Percentiles rank a stretch among this genome's conserved stretches.
phyloP scores from a whole-genome alignment of 345 rosid species.

The Aethionema arabicum region DNA sequence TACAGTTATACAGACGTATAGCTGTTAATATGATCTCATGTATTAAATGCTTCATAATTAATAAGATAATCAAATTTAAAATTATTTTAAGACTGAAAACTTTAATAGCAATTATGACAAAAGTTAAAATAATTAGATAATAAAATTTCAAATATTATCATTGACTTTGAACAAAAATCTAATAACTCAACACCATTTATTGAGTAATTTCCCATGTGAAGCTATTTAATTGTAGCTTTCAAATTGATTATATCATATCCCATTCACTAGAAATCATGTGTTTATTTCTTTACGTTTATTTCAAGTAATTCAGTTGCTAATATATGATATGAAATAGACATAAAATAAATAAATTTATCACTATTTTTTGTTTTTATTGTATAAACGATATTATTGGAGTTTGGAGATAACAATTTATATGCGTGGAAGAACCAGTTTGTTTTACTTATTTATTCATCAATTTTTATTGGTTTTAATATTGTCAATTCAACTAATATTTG shows the following conservation, averaged over 20 bases:
- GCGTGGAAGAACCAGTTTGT: too few species aligned
- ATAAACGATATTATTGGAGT: too few species aligned
- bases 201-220: constrained; percentile 34
- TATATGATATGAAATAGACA: too few species aligned
- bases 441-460: too few species aligned
- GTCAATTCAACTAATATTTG: too few species aligned
- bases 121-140: not conserved
- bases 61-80: constrained; percentile 18
- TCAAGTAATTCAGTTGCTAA: too few species aligned
- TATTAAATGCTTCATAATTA: constrained; percentile 25
- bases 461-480: too few species aligned
- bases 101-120: not conserved
- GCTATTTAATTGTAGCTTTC: constrained; percentile 27
- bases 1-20: constrained; percentile 24
- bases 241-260: constrained; percentile 6
- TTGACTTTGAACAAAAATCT: constrained; percentile 30
- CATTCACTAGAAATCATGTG: constrained; percentile 12
- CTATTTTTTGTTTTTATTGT: too few species aligned
- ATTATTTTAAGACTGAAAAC: not conserved
- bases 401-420: too few species aligned
- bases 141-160: constrained; percentile 28
- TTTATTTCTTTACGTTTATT: too few species aligned
- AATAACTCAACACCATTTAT: constrained; percentile 25
- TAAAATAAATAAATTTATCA: too few species aligned
- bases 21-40: constrained; percentile 26